Evolutionary conservation across 768 basidiomycete species (phyloP), one percentile per base, ranked within the genome.

Genomic region (Imleria badia): DNA sequence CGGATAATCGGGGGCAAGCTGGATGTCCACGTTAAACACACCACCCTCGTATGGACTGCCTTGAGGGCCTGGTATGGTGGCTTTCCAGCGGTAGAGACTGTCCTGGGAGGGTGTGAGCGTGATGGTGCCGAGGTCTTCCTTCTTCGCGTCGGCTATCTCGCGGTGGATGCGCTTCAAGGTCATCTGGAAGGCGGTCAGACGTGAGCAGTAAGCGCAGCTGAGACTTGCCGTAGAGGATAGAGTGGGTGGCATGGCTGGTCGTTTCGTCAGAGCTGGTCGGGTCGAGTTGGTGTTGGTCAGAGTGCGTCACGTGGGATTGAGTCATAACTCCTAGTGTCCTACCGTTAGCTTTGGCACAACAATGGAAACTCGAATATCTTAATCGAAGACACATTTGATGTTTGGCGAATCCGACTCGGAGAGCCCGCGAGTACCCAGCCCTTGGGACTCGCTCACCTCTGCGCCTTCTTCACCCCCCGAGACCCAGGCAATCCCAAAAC

Each of bases 41-140:
- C 90, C 91, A 0, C 87, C 87, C 63, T 92, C 90, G 60, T 93
- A 94, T 1, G 86, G 78, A 55, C 89, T 91, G 17, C 88, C 91
- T 61, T 88, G 81, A 2, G 91, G 91, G 0, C 91, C 91, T 9
- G 90, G 91, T 51, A 94, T 84, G 39, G 81, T 79, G 8, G 85
- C 91, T 50, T 76, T 81, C 91, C 91, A 94, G 26, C 80, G 63
- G 66, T 85, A 87, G 51, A 92, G 71, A 61, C 82, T 81, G 57
- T 84, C 81, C 46, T 81, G 82, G 14, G 79, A 73, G 6, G 91
- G 91, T 30, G 77, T 75, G 19, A 94, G 81, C 0, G 77, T 78
- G 58, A 93, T 92, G 26, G 73, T 61, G 7, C 91, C 91, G 34
- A 91, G 74, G 69, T 94, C 91, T 67, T 93, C 91, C 69, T 89